Evolutionary conservation across 768 basidiomycete genomes (phyloP), one percentile per base, ranked within the genome.

Genomic region (Galerina marginata): DNA sequence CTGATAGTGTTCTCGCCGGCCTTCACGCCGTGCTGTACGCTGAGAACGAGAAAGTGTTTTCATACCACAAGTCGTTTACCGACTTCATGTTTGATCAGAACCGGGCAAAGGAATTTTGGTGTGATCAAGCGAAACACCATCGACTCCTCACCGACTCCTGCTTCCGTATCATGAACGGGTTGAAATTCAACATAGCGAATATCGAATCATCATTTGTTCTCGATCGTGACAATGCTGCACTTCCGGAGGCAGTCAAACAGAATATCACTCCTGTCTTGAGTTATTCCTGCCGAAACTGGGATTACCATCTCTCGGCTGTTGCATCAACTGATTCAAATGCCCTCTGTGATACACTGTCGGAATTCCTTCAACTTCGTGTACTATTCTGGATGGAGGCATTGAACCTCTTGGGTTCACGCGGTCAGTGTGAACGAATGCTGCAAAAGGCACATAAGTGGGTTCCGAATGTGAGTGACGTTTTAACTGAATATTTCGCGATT

Each of bases 371-470:
- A 20, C 15, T 54, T 58, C 11, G 43, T 66, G 0, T 67, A 68
- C 16, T 54, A 67, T 29, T 37, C 48, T 71, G 68, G 70, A 69
- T 70, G 23, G 68, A 71, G 55, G 61, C 67, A 5, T 68, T 71
- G 68, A 69, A 69, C 54, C 63, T 71, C 14, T 59, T 70, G 11
- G 46, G 56, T 1, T 58, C 44, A 2, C 29, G 54, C 25, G 42
- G 37, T 29, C 59, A 37, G 7, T 69, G 69, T 56, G 37, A 39
- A 55, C 25, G 52, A 7, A 70, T 68, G 64, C 65, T 69, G 58
- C 59, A 61, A 55, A 38, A 16, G 10, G 61, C 51, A 2, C 44
- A 29, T 53, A 6, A 64, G 33, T 67, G 65, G 50, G 52, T 70
- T n/a, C 20, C 20, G 14, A 60, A 0, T 16, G 29, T 49, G 54